phyloP scores from a whole-genome alignment of 2,329 filamentous ascomycete genomes.

The Penicillium verrucosum region DNA sequence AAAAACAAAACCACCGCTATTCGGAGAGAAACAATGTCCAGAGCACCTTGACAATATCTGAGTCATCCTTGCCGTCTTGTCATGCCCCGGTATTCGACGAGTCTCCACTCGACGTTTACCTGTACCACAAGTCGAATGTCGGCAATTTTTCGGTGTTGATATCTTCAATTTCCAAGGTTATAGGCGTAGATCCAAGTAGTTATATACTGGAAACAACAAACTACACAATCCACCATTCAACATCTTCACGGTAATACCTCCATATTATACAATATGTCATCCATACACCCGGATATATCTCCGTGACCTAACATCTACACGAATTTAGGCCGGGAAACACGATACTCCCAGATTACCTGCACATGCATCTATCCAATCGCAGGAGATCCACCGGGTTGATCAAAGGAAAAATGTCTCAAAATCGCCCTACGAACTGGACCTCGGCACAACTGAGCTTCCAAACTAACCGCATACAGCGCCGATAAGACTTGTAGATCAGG shows the following conservation, averaged over 20 bases:
- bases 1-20: too few relatives aligned
- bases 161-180: neutral
- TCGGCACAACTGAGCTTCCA: conserved; percentile 19
- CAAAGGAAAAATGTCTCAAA: conserved; percentile 17
- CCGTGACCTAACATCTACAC: conserved; percentile 1
- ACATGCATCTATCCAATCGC: conserved; percentile 5
- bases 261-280: neutral
- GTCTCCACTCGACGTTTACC: conserved; percentile 13
- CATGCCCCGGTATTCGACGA: conserved; percentile 26
- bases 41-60: neutral
- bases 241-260: neutral
- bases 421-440: conserved; percentile 18
- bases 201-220: neutral
- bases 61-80: conserved; percentile 22
- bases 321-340: conserved; percentile 18
- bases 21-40: neutral
- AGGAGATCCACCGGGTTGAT: conserved; percentile 3
- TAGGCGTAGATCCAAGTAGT: neutral
- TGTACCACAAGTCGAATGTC: too few relatives aligned
- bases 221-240: neutral
- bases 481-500: conserved; percentile 3
- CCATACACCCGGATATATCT: neutral
- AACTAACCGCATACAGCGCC: conserved; percentile 7
- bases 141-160: neutral
- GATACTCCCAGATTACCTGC: neutral